Base-by-base conservation (phyloP, 345 rosid genomes). In the Capsella bursapastoris region DNA sequence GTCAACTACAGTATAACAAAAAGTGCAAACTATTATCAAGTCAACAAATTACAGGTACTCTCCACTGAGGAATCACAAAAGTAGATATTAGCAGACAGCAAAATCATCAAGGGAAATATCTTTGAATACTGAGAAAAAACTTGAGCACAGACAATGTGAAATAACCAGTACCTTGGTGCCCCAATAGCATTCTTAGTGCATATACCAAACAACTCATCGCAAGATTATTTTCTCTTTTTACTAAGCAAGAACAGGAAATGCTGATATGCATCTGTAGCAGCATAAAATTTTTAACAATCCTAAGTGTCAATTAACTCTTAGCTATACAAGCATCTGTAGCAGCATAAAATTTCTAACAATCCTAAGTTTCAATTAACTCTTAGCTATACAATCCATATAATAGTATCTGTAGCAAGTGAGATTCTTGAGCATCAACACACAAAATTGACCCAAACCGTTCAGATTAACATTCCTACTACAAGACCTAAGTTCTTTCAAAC, bases 401-500 rank as follows among this genome's bases (percentile, higher is more conserved):
- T 22, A 22, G 47, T 8, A 6, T 45, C 50, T 45, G 8, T n/a
- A 52, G 27, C 9, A 53, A 28, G 1, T n/a, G 52, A 48, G 9
- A 48, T n/a, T 48, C 4, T 48, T 16, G 15, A 53, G 6, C 32
- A 27, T 53, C 4, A 27, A 12, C 8, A 18, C 15, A 4, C 18
- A 69, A 71, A 58, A 79, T 73, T 73, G 70, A 80, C 27, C 57
- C 75, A 82, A 64, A 37, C 81, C 80, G 85, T 72, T 79, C 79
- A 84, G 67, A 82, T 86, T 76, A 79, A 79, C 77, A 83, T 84
- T 87, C 84, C 86, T 81, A 83, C 85, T 72, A 82, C 85, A 84
- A 80, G 83, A 88, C 89, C 83, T 82, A 88, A 86, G 87, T 87
- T 82, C 83, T 85, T 88, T 88, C 71, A 87, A 86, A 85, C 85